These are phyloP conservation scores for Dimargaris cristalligena DNA, from an alignment of 192 early-diverging fungal species.

Conservation along the genomic window DNA sequence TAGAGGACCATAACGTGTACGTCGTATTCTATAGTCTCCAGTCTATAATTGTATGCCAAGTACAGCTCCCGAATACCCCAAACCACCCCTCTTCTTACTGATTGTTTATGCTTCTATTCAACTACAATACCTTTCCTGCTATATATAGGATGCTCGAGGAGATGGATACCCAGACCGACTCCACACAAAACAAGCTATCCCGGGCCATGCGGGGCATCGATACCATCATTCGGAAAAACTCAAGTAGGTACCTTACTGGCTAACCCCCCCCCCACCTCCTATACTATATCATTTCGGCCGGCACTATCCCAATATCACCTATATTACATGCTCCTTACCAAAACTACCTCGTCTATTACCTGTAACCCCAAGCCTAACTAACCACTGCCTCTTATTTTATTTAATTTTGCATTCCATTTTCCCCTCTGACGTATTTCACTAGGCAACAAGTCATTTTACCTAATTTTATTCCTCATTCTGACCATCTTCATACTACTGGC, in stretches of 20 bases:
- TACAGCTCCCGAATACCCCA: no score
- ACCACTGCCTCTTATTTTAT: no score
- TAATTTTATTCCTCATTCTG: conserved; percentile 1
- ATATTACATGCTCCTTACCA: no score
- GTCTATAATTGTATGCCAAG: no score
- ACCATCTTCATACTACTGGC: conserved; percentile 1
- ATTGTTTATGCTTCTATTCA: not conserved
- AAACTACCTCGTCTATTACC: no score
- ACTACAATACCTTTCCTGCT: not conserved
- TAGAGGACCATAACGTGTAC: conserved; percentile 11
- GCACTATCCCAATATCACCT: no score
- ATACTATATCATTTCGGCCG: no score
- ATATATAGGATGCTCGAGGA: not conserved
- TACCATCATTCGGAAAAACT: not conserved
- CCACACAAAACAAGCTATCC: conserved; percentile 8
- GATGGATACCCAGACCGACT: not conserved
- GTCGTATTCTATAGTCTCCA: not conserved
- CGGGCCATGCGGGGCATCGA: conserved; percentile 9
- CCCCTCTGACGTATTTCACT: no score
- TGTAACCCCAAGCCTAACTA: no score
- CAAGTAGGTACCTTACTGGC: not conserved
- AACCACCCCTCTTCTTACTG: not conserved
- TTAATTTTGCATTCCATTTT: no score
- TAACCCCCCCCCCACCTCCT: not conserved
- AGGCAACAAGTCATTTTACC: conserved; percentile 2